Conservation (phyloP, 2,329 filamentous ascomycete genomes). For the Penicillium sp. region DNA sequence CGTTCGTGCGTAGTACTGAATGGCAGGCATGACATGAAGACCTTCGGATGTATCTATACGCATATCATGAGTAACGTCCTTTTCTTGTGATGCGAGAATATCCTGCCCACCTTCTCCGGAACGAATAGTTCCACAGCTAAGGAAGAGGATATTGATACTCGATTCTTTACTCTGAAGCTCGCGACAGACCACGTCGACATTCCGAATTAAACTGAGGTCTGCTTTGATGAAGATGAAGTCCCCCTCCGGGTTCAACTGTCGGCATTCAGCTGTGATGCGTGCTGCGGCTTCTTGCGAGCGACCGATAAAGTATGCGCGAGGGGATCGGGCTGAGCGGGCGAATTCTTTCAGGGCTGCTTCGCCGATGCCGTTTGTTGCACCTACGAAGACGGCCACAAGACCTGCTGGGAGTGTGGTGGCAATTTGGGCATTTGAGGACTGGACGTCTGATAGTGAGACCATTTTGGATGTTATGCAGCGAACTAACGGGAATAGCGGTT, state of each 20-base stretch:
- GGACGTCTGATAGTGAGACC: conserved; percentile 11
- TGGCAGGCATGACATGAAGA: conserved; percentile 51
- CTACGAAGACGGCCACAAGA: conserved; percentile 52
- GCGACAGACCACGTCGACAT: conserved; percentile 51
- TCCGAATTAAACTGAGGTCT: conserved; percentile 49
- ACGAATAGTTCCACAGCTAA: conserved; percentile 48
- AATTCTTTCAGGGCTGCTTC: conserved; percentile 49
- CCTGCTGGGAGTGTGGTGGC: conserved; percentile 32
- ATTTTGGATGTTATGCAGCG: background rate
- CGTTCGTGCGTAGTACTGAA: conserved; percentile 58
- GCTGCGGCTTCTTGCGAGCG: conserved; percentile 43
- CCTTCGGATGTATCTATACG: conserved; percentile 56
- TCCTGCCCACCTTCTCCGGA: conserved; percentile 29
- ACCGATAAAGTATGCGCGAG: conserved; percentile 51
- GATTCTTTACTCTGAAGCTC: conserved; percentile 52
- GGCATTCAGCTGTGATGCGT: conserved; percentile 45
- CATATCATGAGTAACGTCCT: background rate
- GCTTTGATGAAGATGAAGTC: conserved; percentile 47
- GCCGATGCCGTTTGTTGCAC: conserved; percentile 53
- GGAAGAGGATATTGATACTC: conserved; percentile 56
- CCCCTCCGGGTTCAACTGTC: conserved; percentile 45
- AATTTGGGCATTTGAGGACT: conserved; percentile 12
- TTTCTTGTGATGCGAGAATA: background rate
- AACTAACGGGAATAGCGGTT: background rate
- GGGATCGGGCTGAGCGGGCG: conserved; percentile 40